Evolutionary conservation across 441 rosid genomes (phyloP), one percentile per base, ranked within the genome.

Genomic region (Corymbia calophylla): DNA sequence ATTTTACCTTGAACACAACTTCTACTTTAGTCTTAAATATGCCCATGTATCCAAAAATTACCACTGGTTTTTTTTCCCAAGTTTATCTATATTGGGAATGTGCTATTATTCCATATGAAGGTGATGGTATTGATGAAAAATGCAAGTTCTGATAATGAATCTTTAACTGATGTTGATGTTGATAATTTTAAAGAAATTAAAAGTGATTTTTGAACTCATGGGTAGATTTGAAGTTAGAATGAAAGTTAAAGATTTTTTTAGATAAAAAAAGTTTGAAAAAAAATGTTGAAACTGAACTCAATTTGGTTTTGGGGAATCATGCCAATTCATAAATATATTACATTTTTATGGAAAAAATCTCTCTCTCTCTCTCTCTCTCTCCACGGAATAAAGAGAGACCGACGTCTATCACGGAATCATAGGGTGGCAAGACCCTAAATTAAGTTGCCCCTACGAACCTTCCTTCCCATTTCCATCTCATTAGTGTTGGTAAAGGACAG

Each of bases 221-320:
- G 27, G 7, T 9, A 0, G 0, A 73, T 21, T 39, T 6, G 25
- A 15, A 25, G 6, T 12, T 21, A 73, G 1, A 73, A 16, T 23
- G 1, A 39, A 11, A 39, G 17, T 23, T 73, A 29, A 1, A 0
- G 17, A 23, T 5, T 13, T 6, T 21, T 25, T 58, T 66, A 0
- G 5, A 66, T 31, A 19, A 73, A 1, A 21, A 19, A 19, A 11
- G 15, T 2, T 73, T 0, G 5, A 5, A 0, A 6, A 6, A 1
- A 2, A 16, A 6, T 39, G 2, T 6, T 39, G 49, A 23, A 44
- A 11, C 39, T 73, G 29, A 3, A 19, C 9, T 21, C 14, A 6
- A 73, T 2, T 39, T 39, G 49, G 3, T 31, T 19, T 21, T 21
- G 23, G 13, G 29, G 16, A 73, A 73, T 7, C 16, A 73, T 25